Evolutionary conservation across 306 rosid species (phyloP), one percentile per base, ranked within the genome.

Genomic region (Gillenia trifoliata): DNA sequence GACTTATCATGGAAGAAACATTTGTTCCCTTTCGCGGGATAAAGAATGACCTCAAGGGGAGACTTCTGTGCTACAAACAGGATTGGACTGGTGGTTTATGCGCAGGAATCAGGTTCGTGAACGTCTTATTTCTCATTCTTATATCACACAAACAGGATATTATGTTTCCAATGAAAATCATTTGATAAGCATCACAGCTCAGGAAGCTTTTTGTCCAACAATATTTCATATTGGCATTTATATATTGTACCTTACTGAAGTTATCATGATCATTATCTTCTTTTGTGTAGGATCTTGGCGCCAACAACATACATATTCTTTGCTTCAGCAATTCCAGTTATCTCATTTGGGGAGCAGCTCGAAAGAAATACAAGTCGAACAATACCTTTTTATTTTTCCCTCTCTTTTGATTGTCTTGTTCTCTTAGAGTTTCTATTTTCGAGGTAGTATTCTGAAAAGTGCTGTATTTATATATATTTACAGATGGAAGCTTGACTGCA

Each of bases 241-340:
- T 47, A 20, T 43, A n/a, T 25, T 36, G 11, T 34, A 54, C 65
- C 67, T 25, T 41, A n/a, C 50, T 70, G 33, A 41, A 71, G 78
- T 73, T 72, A n/a, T 72, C 40, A 20, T 73, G 31, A 70, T 26
- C 10, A n/a, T 41, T 52, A 36, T 73, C 31, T 80, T 81, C 43
- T 78, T 33, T 71, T 56, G 11, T 79, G 65, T 66, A 93, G 98
- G 93, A 91, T 93, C 80, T 92, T 93, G 81, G 98, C 98, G 72
- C 98, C 98, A 68, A 93, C 98, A 26, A 89, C 97, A 43, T 93
- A 93, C 78, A 88, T 93, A 88, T 93, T 93, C 88, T 93, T 93
- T 79, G 98, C 98, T 84, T 91, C 98, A 22, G 92, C 98, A 75
- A 93, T 93, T 83, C 98, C 98, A 4, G 98, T 91, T 80, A 86